phyloP scores from a whole-genome alignment of 1,139 yeast species.

The Hyphopichia khmerensis region DNA sequence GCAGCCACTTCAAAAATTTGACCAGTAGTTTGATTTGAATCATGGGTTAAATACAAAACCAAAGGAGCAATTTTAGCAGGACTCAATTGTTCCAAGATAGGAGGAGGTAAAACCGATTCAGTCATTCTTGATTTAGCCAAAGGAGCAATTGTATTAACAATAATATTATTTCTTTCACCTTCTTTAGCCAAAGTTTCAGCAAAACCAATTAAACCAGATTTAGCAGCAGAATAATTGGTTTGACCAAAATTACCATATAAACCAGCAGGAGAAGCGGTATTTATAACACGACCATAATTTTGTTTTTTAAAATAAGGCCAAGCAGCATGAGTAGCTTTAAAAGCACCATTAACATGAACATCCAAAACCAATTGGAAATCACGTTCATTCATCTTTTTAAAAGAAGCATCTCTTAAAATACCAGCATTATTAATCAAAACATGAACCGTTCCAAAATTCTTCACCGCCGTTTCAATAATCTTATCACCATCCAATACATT shows the following conservation, averaged over 20 bases:
- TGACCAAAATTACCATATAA: conserved; percentile 97
- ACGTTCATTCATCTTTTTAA: conserved; percentile 78
- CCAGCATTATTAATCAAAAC: conserved; percentile 93
- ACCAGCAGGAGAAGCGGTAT: conserved; percentile 96
- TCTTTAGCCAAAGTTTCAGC: conserved; percentile 95
- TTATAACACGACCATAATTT: conserved; percentile 81
- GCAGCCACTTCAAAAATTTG: conserved; percentile 92
- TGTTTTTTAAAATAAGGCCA: conserved; percentile 91
- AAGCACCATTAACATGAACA: conserved; percentile 90
- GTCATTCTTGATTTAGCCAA: conserved; percentile 97
- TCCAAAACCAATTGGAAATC: conserved; percentile 79
- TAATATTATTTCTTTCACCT: conserved; percentile 81
- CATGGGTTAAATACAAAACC: conserved; percentile 78
- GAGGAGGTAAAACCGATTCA: conserved; percentile 83
- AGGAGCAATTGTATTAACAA: conserved; percentile 87
- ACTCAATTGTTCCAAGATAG: conserved; percentile 72
- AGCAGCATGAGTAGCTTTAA: conserved; percentile 81
- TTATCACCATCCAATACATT: conserved; percentile 86
- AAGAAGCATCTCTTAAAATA: conserved; percentile 73
- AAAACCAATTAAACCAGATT: conserved; percentile 84
- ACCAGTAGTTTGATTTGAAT: conserved; percentile 58
- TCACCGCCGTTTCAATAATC: conserved; percentile 82
- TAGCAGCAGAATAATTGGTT: conserved; percentile 93
- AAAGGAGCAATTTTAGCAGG: conserved; percentile 92
- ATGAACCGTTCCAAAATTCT: conserved; percentile 87